Evolutionary conservation across 108 stramenopile species (phyloP).

Genomic region (Discostella pseudostelligera): DNA sequence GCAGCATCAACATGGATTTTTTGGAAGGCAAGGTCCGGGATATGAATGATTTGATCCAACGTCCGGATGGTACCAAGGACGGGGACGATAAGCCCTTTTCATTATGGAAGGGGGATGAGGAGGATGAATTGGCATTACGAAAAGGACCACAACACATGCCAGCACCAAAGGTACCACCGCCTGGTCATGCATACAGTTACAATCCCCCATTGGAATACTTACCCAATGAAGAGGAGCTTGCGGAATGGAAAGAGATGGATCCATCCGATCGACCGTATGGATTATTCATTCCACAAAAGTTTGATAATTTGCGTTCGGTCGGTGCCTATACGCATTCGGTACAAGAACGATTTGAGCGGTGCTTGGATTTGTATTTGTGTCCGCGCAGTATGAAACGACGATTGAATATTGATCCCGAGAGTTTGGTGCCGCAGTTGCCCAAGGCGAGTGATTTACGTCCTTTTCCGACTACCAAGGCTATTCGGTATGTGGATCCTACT

Average conservation of each 20-base stretch:
- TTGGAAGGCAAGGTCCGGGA: slow-evolving; percentile 76
- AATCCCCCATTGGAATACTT: slow-evolving; percentile 97
- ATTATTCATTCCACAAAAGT: slow-evolving; percentile 86
- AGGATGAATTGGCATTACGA: slow-evolving; percentile 81
- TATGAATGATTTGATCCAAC: slow-evolving; percentile 66
- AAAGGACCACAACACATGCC: slow-evolving; percentile 95
- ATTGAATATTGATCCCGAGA: slow-evolving; percentile 95
- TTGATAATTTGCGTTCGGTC: slow-evolving; percentile 85
- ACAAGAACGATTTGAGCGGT: slow-evolving; percentile 96
- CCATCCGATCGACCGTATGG: slow-evolving; percentile 90
- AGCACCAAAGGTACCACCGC: slow-evolving; percentile 95
- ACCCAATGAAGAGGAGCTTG: slow-evolving; percentile 89
- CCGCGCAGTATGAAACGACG: slow-evolving; percentile 93
- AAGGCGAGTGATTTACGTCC: slow-evolving; percentile 92
- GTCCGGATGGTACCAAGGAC: slow-evolving; percentile 24
- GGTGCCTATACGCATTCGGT: slow-evolving; percentile 93
- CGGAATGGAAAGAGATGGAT: slow-evolving; percentile 91
- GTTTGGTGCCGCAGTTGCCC: slow-evolving; percentile 94
- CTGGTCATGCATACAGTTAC: slow-evolving; percentile 96
- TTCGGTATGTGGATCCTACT: slow-evolving; percentile 81
- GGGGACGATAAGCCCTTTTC: slow-evolving; percentile 68
- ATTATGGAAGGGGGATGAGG: slow-evolving; percentile 95
- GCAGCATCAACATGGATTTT: slow-evolving; percentile 85
- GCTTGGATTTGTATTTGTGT: slow-evolving; percentile 97
- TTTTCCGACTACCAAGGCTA: slow-evolving; percentile 91